Base-by-base conservation (phyloP, 495 filamentous ascomycete genomes). In the Penicillium ochrochloron region DNA sequence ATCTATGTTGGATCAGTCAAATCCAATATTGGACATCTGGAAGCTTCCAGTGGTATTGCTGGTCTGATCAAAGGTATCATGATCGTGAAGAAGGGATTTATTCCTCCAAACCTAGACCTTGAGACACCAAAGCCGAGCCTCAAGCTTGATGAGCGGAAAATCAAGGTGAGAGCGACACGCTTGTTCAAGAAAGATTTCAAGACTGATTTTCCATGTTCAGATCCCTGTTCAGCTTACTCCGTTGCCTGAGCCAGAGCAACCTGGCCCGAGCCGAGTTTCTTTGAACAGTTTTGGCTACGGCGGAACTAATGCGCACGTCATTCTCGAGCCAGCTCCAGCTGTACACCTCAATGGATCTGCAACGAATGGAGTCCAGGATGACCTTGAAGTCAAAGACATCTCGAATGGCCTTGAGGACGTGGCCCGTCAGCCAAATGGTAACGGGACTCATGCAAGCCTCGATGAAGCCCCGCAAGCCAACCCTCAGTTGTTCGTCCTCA, bases 21-120 rank as follows among this genome's bases (percentile, higher is more conserved):
- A 34, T 54, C 51, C 51, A 54, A 75, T 58, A 65, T 75, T 46
- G 73, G 73, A 11, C 72, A 75, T 57, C 17, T 61, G 2, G 72
- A 68, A 64, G 73, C 62, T 11, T 54, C 60, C 29, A 57, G 50
- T 50, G 73, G 72, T 10, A 29, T 54, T 34, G 29, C 51, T 19
- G 65, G 70, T 14, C 31, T 76, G 2, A 70, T 75, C 25, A 76
- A 75, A 46, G 57, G 68, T 27, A 55, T 68, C 23, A 52, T 76
- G 10, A 48, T 42, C 17, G 31, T 76, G 21, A 73, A 76, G 39
- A 61, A 68, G 25, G 59, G 46, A 0, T 27, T 35, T 9, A 51
- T 61, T 11, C 59, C 59, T 21, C 44, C 59, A 5, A 33, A 23
- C 14, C 5, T 52, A 4, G 35, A 37, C 7, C 55, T 63, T 41